Conservation (phyloP, 306 rosid genomes). For the Lablab purpureus region DNA sequence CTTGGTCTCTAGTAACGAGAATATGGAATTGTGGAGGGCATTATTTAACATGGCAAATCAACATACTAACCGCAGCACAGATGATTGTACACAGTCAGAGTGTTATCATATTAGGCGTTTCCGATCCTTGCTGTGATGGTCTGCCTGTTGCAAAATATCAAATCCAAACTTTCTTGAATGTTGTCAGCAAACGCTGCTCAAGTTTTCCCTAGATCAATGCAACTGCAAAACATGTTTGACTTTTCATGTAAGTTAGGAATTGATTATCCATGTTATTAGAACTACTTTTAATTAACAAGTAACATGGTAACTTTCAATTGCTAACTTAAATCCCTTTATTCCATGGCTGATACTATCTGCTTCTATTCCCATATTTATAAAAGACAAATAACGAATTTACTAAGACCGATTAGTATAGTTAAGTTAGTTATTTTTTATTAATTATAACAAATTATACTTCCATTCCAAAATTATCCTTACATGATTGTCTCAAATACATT, state of each 20-base stretch:
- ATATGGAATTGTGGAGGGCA: background rate
- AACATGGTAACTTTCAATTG: background rate
- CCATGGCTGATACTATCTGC: background rate
- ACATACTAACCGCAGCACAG: background rate
- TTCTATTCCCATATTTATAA: too few relatives aligned
- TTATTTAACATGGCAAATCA: background rate
- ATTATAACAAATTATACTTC: too few relatives aligned
- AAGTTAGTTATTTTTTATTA: too few relatives aligned
- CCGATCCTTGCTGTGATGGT: constrained; percentile 9
- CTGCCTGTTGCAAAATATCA: constrained; percentile 27
- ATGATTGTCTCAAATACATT: too few relatives aligned
- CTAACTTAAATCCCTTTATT: background rate
- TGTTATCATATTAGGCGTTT: constrained; percentile 20
- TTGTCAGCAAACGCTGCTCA: constrained; percentile 5
- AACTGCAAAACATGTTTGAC: constrained; percentile 1
- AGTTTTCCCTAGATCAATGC: background rate
- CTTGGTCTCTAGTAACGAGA: constrained; percentile 12
- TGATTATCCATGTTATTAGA: background rate
- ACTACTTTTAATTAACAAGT: background rate
- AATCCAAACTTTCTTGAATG: constrained; percentile 12
- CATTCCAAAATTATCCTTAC: too few relatives aligned
- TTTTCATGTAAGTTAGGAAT: background rate
- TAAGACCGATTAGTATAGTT: too few relatives aligned
- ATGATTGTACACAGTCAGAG: background rate
- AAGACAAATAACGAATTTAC: too few relatives aligned